These are phyloP conservation scores for Podila clonocystis DNA, from an alignment of 192 early-diverging fungal genomes.

Conservation along the genomic window DNA sequence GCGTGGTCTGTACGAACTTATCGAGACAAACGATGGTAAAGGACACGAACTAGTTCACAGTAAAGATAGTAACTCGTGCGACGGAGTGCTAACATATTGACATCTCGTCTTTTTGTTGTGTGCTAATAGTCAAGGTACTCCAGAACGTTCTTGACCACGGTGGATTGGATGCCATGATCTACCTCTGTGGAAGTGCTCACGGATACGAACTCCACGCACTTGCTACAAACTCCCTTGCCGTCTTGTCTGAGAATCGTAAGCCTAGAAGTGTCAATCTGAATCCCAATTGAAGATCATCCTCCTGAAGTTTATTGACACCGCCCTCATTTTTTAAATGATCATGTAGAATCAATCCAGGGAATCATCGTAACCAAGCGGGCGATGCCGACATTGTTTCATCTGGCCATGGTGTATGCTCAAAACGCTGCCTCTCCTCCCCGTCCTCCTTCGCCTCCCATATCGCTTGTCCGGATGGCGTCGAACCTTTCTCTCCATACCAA, in stretches of 20 bases:
- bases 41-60: too few relatives aligned
- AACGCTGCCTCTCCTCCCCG: constrained; percentile 14
- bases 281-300: too few relatives aligned
- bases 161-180: constrained; percentile 64
- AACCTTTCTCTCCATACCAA: constrained; percentile 19
- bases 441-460: constrained; percentile 34
- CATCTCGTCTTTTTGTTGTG: neutral
- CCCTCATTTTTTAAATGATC: neutral
- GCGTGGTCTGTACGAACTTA: constrained; percentile 62
- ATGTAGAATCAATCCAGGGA: constrained; percentile 57
- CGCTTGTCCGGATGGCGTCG: constrained; percentile 21
- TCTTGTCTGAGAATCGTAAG: constrained; percentile 60
- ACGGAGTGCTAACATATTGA: neutral
- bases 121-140: constrained; percentile 53
- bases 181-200: constrained; percentile 53
- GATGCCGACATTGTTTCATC: constrained; percentile 54
- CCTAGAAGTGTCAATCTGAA: neutral
- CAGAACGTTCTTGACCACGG: constrained; percentile 58
- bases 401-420: constrained; percentile 31
- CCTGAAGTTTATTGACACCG: neutral
- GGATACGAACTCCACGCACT: constrained; percentile 56
- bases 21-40: constrained; percentile 62
- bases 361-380: constrained; percentile 62
- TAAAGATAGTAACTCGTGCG: too few relatives aligned
- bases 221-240: constrained; percentile 58